A percentile compares a stretch with the other conserved stretches of the same genome.
Evolutionary conservation across 768 basidiomycete species (phyloP).

Genomic region (Postia placenta): DNA sequence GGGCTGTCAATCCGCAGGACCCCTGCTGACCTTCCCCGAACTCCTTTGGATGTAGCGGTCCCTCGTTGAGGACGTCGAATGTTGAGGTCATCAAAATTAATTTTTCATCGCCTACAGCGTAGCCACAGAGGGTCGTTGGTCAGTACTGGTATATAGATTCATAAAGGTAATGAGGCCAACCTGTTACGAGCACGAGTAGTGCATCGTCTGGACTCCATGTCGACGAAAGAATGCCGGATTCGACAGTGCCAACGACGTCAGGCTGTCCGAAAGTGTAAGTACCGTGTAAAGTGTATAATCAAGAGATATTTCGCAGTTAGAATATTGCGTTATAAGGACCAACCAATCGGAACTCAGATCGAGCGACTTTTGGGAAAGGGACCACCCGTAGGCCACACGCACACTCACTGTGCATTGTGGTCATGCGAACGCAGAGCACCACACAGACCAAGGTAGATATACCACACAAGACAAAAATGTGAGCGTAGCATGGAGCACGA

Average conservation of each 20-base stretch:
- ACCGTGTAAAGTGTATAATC: background rate
- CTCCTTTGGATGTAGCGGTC: conserved; percentile 59
- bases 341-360: background rate
- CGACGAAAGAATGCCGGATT: conserved; percentile 76
- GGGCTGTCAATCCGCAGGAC: conserved; percentile 1
- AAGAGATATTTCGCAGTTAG: background rate
- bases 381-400: too few relatives aligned
- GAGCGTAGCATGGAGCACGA: too few relatives aligned
- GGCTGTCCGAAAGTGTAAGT: conserved; percentile 33
- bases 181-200: conserved; percentile 75
- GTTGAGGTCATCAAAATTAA: conserved; percentile 83
- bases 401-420: too few relatives aligned
- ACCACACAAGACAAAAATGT: too few relatives aligned
- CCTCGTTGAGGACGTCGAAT: conserved; percentile 86
- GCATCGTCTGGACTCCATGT: conserved; percentile 92
- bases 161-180: conserved; percentile 40
- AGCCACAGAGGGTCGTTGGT: too few relatives aligned
- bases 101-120: conserved; percentile 68
- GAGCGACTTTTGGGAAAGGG: background rate
- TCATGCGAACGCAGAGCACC: too few relatives aligned
- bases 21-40: conserved; percentile 85
- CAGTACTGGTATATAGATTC: too few relatives aligned
- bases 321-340: background rate
- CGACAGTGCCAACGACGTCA: conserved; percentile 84
- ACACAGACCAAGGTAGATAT: too few relatives aligned